Conservation (phyloP, 2,329 filamentous ascomycete genomes). For the Diplodia sapinea region DNA sequence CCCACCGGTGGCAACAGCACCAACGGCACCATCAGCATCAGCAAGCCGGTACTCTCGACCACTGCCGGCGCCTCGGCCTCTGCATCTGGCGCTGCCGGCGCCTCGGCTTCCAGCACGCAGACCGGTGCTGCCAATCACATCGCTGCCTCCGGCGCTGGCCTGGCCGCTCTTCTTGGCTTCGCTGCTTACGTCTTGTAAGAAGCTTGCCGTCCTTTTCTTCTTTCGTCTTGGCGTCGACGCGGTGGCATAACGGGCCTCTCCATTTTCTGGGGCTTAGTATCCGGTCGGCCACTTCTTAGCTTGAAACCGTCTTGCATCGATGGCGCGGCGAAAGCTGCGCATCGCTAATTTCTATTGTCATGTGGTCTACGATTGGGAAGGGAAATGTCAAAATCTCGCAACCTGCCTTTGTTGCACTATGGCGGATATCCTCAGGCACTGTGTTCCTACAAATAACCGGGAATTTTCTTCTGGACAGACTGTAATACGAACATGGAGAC, state of each 20-base stretch:
- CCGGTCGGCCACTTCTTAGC: conserved; percentile 5
- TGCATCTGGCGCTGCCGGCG: conserved; percentile 12
- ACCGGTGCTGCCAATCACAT: conserved; percentile 59
- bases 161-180: conserved; percentile 60
- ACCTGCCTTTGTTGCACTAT: background rate
- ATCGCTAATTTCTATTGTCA: conserved; percentile 20
- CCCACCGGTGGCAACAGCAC: conserved; percentile 31
- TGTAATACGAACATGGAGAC: conserved; percentile 8
- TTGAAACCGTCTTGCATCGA: background rate
- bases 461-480: background rate
- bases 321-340: background rate
- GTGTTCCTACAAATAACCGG: conserved; percentile 17
- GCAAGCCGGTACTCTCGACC: conserved; percentile 6
- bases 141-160: conserved; percentile 56
- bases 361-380: conserved; percentile 23
- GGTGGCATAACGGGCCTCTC: conserved; percentile 7
- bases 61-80: background rate
- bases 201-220: conserved; percentile 13
- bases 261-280: background rate
- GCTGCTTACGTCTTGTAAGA: conserved; percentile 50
- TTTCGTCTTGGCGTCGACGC: conserved; percentile 14
- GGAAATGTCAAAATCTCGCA: conserved; percentile 7
- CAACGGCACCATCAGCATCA: conserved; percentile 31
- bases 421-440: background rate
- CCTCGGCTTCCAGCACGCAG: conserved; percentile 39